Evolutionary conservation across 2,329 filamentous ascomycete genomes (phyloP).

Genomic region (Lachnellula hyalina): DNA sequence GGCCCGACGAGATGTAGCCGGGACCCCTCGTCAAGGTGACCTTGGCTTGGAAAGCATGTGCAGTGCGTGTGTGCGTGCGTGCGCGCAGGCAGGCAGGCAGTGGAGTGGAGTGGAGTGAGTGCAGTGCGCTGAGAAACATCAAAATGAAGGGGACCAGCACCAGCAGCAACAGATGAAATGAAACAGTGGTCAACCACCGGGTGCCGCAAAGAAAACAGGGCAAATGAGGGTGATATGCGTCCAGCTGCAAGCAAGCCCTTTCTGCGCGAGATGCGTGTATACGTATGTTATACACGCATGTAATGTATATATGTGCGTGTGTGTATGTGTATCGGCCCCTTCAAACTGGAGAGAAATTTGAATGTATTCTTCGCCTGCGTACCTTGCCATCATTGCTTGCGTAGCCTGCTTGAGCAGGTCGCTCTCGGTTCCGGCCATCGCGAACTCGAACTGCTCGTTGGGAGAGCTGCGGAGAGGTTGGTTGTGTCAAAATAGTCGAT

Average conservation of each 20-base stretch:
- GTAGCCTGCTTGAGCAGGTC: constrained; percentile 33
- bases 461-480: neutral
- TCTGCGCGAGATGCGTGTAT: too few relatives aligned
- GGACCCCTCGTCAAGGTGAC: constrained; percentile 28
- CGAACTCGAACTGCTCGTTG: constrained; percentile 1
- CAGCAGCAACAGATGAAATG: neutral
- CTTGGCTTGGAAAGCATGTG: constrained; percentile 14
- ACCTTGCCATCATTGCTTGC: constrained; percentile 33
- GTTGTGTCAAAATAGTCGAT: neutral
- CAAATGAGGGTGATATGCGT: too few relatives aligned
- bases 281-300: neutral
- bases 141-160: neutral
- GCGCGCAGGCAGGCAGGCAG: neutral
- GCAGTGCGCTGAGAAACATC: neutral
- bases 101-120: neutral
- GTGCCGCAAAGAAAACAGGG: too few relatives aligned
- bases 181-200: too few relatives aligned
- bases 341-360: constrained; percentile 1
- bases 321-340: neutral
- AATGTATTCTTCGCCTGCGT: constrained; percentile 20
- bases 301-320: neutral
- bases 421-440: constrained; percentile 28
- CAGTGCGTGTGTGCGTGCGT: neutral
- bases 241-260: too few relatives aligned
- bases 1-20: constrained; percentile 17